phyloP scores from a whole-genome alignment of 2,329 filamentous ascomycete genomes.

The Xylariaceae sp. region DNA sequence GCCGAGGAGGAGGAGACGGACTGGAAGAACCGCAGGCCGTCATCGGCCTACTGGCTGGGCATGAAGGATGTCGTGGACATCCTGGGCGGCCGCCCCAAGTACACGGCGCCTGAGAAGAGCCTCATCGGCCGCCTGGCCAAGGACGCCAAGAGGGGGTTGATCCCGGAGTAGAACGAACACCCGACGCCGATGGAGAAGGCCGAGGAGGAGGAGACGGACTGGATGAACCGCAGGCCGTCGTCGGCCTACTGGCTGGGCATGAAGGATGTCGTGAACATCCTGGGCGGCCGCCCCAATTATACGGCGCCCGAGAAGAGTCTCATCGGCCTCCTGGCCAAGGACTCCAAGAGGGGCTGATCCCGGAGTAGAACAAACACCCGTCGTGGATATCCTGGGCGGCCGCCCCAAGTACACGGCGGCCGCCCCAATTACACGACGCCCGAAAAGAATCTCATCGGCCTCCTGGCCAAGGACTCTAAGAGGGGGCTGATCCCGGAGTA shows the following conservation, averaged over 20 bases:
- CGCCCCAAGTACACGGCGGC: constrained; percentile 48
- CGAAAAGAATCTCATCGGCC: constrained; percentile 41
- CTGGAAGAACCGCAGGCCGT: constrained; percentile 83
- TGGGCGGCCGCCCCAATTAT: constrained; percentile 63
- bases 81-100: constrained; percentile 62
- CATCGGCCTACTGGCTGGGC: constrained; percentile 74
- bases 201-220: constrained; percentile 90
- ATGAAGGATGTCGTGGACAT: constrained; percentile 79
- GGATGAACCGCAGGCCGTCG: constrained; percentile 79
- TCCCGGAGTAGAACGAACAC: too few species aligned
- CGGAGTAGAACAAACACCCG: too few species aligned
- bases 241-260: constrained; percentile 78
- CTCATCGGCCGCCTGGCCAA: constrained; percentile 49
- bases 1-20: constrained; percentile 84
- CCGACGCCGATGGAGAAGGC: constrained; percentile 71
- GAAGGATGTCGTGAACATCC: constrained; percentile 73
- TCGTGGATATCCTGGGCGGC: constrained; percentile 79
- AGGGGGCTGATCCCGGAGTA: too few species aligned
- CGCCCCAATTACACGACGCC: constrained; percentile 45
- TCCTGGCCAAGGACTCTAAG: constrained; percentile 54
- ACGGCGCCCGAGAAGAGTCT: constrained; percentile 41
- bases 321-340: constrained; percentile 49
- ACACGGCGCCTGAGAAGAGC: constrained; percentile 40
- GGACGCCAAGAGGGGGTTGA: constrained; percentile 56
- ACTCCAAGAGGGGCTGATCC: constrained; percentile 55